Evolutionary conservation across 1,284 basidiomycete species (phyloP), one percentile per base, ranked within the genome.

Genomic region (Leccinum angustisporum): DNA sequence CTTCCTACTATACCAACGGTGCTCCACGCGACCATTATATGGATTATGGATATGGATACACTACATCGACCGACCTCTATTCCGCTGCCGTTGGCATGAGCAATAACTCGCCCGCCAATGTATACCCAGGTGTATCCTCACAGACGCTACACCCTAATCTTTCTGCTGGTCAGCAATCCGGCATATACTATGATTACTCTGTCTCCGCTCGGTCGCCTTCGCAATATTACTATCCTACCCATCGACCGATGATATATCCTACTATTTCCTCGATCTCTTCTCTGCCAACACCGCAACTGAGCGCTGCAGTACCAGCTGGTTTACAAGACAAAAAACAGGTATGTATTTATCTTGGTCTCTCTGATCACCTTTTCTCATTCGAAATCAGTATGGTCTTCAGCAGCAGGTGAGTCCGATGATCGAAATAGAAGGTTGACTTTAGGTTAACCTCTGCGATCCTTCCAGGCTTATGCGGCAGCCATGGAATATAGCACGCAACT

Each of bases 311-410:
- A 51, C 78, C 81, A 33, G 72, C 77, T 14, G 76, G 79, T 36
- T 67, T 81, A 43, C 69, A 76, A 25, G 86, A 87, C 65, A 89
- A 87, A 72, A 88, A 87, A 67, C 86, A 86, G 79, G 88, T 87
- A 67, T 48, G 78, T 66, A 51, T 61, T 67, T 60, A 7, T 56
- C 33, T 61, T 38, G 31, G 51, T 54, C 40, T 54, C 7, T 16
- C 63, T 33, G 59, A 54, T 18, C 31, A 9, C 25, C 27, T 61
- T 56, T 58, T 61, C 59, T 66, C 60, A 70, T 56, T 61, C 21
- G 14, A 52, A 18, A 38, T 53, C 55, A 86, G 81, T 84, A 81
- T 72, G 79, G 79, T 68, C 69, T 81, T 54, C 82, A 82, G 66
- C 83, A 81, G 64, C 82, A 84, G 69, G 75, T 82, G 56, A 73